Base-by-base conservation (phyloP, 2,329 filamentous ascomycete species). In the Aspergillus quadricinctus region DNA sequence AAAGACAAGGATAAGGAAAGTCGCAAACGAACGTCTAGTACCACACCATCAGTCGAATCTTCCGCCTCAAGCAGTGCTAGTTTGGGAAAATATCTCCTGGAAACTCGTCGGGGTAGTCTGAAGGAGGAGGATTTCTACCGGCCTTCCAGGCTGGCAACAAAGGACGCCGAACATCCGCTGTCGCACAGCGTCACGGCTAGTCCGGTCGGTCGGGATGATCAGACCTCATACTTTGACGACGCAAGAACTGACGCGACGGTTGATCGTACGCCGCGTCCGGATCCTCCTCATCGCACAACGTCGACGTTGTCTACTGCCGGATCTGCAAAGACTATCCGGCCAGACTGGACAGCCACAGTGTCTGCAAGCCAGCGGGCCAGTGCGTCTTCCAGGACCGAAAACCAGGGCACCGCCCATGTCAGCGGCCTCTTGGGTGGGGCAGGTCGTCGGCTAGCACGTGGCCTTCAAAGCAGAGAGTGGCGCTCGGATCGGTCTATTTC, bases 181-280 rank as follows among this genome's bases (percentile, higher is more conserved):
- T 85, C 89, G 19, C 87, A 90, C 63, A 92, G 88, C 68, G 82
- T 89, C 50, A 86, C 84, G 37, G 88, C 83, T 19, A 89, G 86
- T 66, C 89, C 88, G 1, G 83, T 87, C 14, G 61, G 66, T 35
- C 64, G 68, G n/a, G 63, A 69, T 11, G 64, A 68, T 11, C 67
- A 66, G 48, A 56, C 63, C 10, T 72, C 69, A 17, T 79, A 78
- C 57, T 79, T 78, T 56, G 60, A 52, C 25, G 59, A 51, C 21
- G 53, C 48, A 56, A 56, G 46, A 23, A 48, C 58, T 27, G 65
- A 64, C 49, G 57, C 62, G 11, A 57, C 65, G 31, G 59, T 63
- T 6, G 62, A 65, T 27, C 61, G 64, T 7, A 63, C 64, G n/a
- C 49, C 64, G 48, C 73, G 77, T 23, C 77, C 77, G 11, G 67